Evolutionary conservation across 2,329 filamentous ascomycete species (phyloP).

Genomic region (Penicillium psychrosexuale): DNA sequence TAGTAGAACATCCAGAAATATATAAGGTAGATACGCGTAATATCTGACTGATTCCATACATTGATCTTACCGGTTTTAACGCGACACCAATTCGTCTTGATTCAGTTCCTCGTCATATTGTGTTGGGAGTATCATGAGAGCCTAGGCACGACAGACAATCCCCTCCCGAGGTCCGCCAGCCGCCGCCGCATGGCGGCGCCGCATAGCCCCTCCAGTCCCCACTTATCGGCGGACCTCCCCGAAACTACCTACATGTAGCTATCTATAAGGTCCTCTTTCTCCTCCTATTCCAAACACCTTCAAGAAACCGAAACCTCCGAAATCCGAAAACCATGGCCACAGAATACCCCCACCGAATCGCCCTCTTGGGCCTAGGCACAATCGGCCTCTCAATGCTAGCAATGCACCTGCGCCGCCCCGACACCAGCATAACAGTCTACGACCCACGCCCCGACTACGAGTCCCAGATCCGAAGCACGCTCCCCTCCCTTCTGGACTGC

Average conservation of each 20-base stretch:
- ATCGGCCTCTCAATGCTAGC: constrained; percentile 58
- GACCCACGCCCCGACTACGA: constrained; percentile 51
- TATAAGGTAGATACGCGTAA: not conserved
- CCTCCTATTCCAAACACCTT: not conserved
- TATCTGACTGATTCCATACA: not conserved
- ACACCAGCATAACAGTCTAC: constrained; percentile 46
- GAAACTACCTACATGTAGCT: not conserved
- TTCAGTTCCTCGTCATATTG: not conserved
- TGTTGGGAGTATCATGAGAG: not conserved
- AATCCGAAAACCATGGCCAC: constrained; percentile 2
- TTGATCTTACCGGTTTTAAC: not conserved
- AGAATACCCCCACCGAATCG: constrained; percentile 26
- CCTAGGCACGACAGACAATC: too few species aligned
- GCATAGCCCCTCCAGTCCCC: not conserved
- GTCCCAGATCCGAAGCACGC: constrained; percentile 42
- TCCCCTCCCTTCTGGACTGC: constrained; percentile 45
- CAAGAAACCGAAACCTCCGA: not conserved
- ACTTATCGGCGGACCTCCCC: not conserved
- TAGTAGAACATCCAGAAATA: not conserved
- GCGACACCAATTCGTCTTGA: not conserved
- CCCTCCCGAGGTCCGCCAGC: too few species aligned
- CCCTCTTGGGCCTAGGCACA: constrained; percentile 40
- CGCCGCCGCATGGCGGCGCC: too few species aligned
- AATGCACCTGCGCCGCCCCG: constrained; percentile 49
- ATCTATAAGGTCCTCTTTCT: not conserved